Evolutionary conservation across 768 basidiomycete genomes (phyloP), one percentile per base, ranked within the genome.

Genomic region (Leccinum subtestaceum): DNA sequence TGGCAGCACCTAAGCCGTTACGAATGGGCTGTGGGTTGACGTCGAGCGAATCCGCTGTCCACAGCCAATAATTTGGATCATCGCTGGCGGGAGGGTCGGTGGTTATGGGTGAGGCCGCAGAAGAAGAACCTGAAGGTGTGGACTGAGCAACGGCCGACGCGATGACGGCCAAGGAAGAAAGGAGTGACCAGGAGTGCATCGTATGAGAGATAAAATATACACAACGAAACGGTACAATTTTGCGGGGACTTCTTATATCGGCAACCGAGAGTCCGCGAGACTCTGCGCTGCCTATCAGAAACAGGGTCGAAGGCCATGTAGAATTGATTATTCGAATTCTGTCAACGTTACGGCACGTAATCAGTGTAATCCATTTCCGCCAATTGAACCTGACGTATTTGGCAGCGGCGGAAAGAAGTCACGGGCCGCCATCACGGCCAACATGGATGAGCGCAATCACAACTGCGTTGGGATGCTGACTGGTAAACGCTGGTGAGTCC

Each of bases 31-130:
- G 60, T 5, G 80, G 78, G 36, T 65, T 45, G 49, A 57, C 67
- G 9, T 66, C 64, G 38, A 59, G 6, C 21, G 65, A 66, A 11
- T 65, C 58, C 25, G 57, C 56, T 70, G 65, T 70, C 83, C 83
- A 70, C 7, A 80, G 62, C 19, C 73, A 74, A 50, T 63, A 65
- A 65, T 85, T 85, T 27, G 84, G 80, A 58, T 81, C 72, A 13
- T 76, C 68, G 47, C 74, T 75, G 6, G 78, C 78, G 60, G 73
- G 77, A 21, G 78, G 75, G 15, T 78, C 77, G 9, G 84, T 82
- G 5, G 80, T 76, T 15, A 73, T 64, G 5, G 79, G 53, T 12
- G 71, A 65, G 12, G 74, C 63, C 2, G 73, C 67, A 49, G 76
- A 65, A 27, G 67, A 43, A 29, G 63, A 43, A 2, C 57, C n/a